These are phyloP conservation scores for Brassica napus DNA, from an alignment of 345 rosid genomes.

Conservation along the genomic window Da-Ae NC_063435.1:178001-178500, in stretches of 20 bases:
- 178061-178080: conserved; percentile 58
- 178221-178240: conserved; percentile 4
- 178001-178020: conserved; percentile 68
- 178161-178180: conserved; percentile 73
- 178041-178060: conserved; percentile 67
- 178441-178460: too few species aligned
- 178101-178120: conserved; percentile 58
- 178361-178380: too few species aligned
- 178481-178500: conserved; percentile 51
- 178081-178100: conserved; percentile 52
- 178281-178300: too few species aligned
- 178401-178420: too few species aligned
- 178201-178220: conserved; percentile 66
- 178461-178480: not conserved
- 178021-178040: conserved; percentile 65
- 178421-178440: too few species aligned
- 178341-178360: too few species aligned
- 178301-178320: too few species aligned
- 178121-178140: conserved; percentile 55
- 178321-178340: too few species aligned
- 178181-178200: conserved; percentile 65
- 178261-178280: not conserved
- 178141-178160: conserved; percentile 70
- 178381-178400: too few species aligned
- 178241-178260: not conserved